Evolutionary conservation across 225 moss, liverwort and hornwort species (phyloP).

Genomic region (Straminergon stramineum): DNA sequence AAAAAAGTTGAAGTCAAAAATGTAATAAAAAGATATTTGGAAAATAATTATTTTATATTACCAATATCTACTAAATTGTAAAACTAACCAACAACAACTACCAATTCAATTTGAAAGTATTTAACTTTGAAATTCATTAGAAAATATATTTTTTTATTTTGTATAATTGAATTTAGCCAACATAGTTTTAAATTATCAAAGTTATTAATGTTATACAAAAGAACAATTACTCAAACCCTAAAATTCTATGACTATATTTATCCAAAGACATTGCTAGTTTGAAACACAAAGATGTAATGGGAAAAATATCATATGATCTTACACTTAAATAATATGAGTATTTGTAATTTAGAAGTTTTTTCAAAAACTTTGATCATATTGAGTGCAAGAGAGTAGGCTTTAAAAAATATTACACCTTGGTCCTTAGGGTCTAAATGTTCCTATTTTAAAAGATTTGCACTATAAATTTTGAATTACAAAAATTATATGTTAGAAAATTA

Average conservation of each 20-base stretch:
- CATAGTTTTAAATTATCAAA: too few relatives aligned
- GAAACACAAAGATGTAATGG: fast-evolving
- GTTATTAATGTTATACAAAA: background rate
- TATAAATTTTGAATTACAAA: background rate
- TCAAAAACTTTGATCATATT: background rate
- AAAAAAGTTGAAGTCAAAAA: too few relatives aligned
- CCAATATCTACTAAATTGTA: background rate
- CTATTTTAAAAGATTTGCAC: background rate
- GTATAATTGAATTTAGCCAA: background rate
- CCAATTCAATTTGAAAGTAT: background rate
- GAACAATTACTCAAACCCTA: fast-evolving
- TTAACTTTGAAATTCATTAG: background rate
- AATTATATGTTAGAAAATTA: background rate
- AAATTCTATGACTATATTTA: background rate
- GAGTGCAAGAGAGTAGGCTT: background rate
- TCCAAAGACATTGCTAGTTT: background rate
- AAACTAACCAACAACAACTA: background rate
- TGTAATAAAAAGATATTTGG: background rate
- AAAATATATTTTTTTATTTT: background rate
- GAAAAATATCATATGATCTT: too few relatives aligned
- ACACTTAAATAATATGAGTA: background rate
- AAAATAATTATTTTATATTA: too few relatives aligned
- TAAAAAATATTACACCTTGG: background rate
- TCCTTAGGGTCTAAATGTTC: fast-evolving
- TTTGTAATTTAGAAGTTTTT: too few relatives aligned